Evolutionary conservation across 169 alveolate genomes (phyloP).

Genomic region (Cryptosporidium ryanae): DNA sequence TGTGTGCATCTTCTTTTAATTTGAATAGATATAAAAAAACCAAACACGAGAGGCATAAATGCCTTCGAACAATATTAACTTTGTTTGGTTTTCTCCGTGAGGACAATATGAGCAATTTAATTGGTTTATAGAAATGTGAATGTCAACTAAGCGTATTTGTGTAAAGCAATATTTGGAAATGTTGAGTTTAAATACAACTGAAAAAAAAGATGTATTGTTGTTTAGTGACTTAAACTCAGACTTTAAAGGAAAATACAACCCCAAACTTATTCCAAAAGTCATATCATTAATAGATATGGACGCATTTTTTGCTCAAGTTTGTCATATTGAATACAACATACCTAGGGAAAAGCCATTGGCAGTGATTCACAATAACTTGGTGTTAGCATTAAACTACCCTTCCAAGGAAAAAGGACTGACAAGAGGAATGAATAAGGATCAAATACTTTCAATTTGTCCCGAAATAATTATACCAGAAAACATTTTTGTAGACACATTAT

Average conservation of each 20-base stretch:
- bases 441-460: slow-evolving; percentile 41
- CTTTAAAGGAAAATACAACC: slow-evolving; percentile 17
- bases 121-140: too few relatives aligned
- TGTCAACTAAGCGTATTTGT: too few relatives aligned
- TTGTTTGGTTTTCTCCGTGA: too few relatives aligned
- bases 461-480: slow-evolving; percentile 45
- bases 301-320: slow-evolving; percentile 71
- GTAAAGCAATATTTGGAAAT: too few relatives aligned
- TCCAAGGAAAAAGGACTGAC: slow-evolving; percentile 37
- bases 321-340: slow-evolving; percentile 34
- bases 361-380: slow-evolving; percentile 38
- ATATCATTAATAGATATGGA: slow-evolving; percentile 61
- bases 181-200: not conserved
- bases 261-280: slow-evolving; percentile 38
- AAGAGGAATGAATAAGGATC: slow-evolving; percentile 33
- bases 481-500: not conserved
- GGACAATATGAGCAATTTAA: too few relatives aligned
- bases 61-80: too few relatives aligned
- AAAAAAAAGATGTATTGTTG: not conserved
- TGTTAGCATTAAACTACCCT: slow-evolving; percentile 65
- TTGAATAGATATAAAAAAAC: too few relatives aligned
- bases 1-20: too few relatives aligned
- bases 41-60: too few relatives aligned
- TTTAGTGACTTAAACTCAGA: slow-evolving; percentile 17
- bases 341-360: slow-evolving; percentile 67